Evolutionary conservation across 225 moss, liverwort and hornwort genomes (phyloP), one percentile per base, ranked within the genome.

Genomic region (Anthoceros angustus): DNA sequence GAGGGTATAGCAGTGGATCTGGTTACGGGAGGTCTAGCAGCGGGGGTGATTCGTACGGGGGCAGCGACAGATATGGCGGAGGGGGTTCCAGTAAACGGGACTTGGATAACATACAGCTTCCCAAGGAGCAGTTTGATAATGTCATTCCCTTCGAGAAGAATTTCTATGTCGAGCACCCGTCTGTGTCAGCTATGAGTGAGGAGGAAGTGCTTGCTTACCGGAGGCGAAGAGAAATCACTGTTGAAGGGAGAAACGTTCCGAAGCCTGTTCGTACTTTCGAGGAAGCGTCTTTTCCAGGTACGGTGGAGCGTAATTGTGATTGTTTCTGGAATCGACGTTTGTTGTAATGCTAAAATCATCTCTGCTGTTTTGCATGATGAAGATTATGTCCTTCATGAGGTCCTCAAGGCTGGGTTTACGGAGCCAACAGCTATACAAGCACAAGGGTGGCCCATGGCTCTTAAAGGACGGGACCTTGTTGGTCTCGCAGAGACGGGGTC

Each of bases 401-500:
- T 91, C 63, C 74, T 91, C 12, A 91, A 91, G 70, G 91, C 91
- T 66, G 91, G 91, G 9, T 91, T 91, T 64, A 87, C 91, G 25
- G 91, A 81, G 55, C 91, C 91, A 64, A 91, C 91, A 25, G 91
- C 91, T 67, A 91, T 91, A 72, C 91, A 91, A 74, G 83, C 91
- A 10, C 91, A 91, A 80, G 91, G 91, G 25, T 91, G 91, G 91
- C 91, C 91, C 23, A 91, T 91, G 91, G 91, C 91, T 5, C 75
- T 91, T 77, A 91, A 91, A 73, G 91, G 91, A 15, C 83, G 91
- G 64, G 91, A 91, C 74, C 69, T 91, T 39, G 68, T 91, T 68
- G 91, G 91, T 21, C 78, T 91, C 50, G 91, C 91, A 42, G 91
- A 91, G 68, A 91, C 91, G 48, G 91, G 91, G 41, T 91, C 91